Percentiles rank a stretch among this genome's conserved stretches.
phyloP scores from a whole-genome alignment of 2,329 filamentous ascomycete species.

The Thermoascus crustaceus region DNA sequence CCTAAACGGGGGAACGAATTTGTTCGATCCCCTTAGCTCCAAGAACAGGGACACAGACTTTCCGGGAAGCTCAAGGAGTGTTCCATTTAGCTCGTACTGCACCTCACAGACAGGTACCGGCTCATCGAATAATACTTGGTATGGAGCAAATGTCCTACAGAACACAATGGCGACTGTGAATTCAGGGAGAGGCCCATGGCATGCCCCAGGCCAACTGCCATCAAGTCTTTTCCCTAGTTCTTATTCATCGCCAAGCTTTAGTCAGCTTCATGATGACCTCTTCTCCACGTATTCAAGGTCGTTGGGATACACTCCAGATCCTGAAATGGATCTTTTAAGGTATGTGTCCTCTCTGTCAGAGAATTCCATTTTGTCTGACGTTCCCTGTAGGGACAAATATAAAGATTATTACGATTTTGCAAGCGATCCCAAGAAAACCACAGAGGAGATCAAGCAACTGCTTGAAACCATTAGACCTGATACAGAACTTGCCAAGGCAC shows the following conservation, averaged over 20 bases:
- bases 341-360: too few relatives aligned
- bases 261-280: neutral
- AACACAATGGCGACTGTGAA: constrained; percentile 15
- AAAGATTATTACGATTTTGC: constrained; percentile 16
- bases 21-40: too few relatives aligned
- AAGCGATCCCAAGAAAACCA: constrained; percentile 43
- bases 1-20: too few relatives aligned
- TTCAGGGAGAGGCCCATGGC: constrained; percentile 8
- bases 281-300: neutral
- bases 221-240: constrained; percentile 5
- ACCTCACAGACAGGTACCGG: too few relatives aligned
- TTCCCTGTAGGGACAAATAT: constrained; percentile 4
- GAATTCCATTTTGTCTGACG: neutral
- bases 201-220: constrained; percentile 6
- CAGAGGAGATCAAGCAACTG: constrained; percentile 62
- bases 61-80: neutral
- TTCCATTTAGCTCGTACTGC: too few relatives aligned
- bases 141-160: constrained; percentile 12
- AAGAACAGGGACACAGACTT: neutral
- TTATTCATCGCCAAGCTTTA: constrained; percentile 2
- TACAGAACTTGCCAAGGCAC: constrained; percentile 52
- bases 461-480: constrained; percentile 68
- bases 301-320: neutral
- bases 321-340: too few relatives aligned
- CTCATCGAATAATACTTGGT: constrained; percentile 3